Conservation (phyloP, 352 stramenopile species). For the Thraustochytrium sp. region DNA sequence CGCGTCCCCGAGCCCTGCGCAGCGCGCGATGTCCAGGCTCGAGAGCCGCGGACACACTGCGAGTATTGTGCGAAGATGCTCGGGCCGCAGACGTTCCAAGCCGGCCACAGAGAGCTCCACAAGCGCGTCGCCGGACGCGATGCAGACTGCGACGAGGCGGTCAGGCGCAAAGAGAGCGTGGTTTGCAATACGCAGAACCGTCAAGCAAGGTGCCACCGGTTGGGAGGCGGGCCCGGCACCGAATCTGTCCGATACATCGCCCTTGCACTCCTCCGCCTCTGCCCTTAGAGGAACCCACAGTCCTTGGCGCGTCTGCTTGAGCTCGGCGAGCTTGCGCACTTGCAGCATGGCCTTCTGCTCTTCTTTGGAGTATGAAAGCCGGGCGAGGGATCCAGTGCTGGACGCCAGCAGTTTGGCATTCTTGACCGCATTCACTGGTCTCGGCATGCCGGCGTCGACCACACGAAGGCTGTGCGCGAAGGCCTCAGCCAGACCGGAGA, state of each 20-base stretch:
- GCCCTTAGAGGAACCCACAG: no score
- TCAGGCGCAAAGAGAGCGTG: background rate
- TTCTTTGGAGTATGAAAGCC: background rate
- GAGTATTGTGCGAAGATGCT: background rate
- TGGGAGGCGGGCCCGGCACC: no score
- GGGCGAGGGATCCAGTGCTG: background rate
- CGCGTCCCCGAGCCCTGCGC: background rate
- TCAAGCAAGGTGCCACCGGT: no score
- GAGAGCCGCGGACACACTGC: background rate
- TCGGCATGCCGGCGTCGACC: background rate
- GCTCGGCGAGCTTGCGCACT: slow-evolving; percentile 3
- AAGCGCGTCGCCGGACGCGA: background rate
- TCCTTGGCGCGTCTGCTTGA: background rate
- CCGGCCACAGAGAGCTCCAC: background rate
- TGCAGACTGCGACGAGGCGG: background rate
- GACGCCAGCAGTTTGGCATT: background rate
- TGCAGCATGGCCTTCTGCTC: slow-evolving; percentile 15
- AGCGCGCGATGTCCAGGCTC: background rate
- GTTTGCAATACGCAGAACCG: background rate
- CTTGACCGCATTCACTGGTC: background rate
- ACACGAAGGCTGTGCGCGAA: background rate
- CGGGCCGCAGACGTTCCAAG: background rate
- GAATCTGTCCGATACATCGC: no score
- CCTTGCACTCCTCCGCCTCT: no score
- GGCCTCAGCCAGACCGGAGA: background rate